Conservation (phyloP, 352 stramenopile genomes). For the Phytophthora citricola region DNA sequence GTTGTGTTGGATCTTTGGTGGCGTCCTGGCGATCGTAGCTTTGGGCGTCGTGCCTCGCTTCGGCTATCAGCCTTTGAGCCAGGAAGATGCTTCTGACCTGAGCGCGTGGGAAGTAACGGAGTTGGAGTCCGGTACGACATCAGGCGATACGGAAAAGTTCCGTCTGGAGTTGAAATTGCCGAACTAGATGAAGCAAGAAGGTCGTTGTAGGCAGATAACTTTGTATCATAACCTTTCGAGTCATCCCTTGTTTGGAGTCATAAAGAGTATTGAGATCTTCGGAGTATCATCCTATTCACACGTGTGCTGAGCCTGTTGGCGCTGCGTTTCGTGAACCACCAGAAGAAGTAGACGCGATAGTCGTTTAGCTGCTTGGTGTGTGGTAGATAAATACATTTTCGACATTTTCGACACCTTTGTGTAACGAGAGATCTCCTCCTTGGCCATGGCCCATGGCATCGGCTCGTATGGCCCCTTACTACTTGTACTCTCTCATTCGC, state of each 20-base stretch:
- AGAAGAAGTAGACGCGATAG: too few relatives aligned
- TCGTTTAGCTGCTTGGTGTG: too few relatives aligned
- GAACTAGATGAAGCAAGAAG: neutral
- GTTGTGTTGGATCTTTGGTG: constrained; percentile 33
- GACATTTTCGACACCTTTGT: neutral
- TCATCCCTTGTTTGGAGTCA: too few relatives aligned
- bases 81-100: constrained; percentile 11
- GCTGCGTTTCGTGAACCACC: neutral
- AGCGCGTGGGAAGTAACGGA: constrained; percentile 5
- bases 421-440: neutral
- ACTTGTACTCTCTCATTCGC: too few relatives aligned
- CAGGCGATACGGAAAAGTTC: constrained; percentile 1
- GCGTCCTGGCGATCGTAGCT: constrained; percentile 16
- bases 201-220: neutral
- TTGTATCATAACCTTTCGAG: neutral
- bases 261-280: too few relatives aligned
- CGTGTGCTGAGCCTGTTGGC: too few relatives aligned
- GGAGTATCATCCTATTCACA: too few relatives aligned
- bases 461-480: too few relatives aligned
- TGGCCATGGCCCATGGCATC: too few relatives aligned
- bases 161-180: constrained; percentile 1
- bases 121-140: constrained; percentile 13
- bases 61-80: constrained; percentile 12
- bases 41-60: constrained; percentile 17
- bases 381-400: neutral